Evolutionary conservation across 2,329 filamentous ascomycete genomes (phyloP).

Genomic region (Fusarium sp.): DNA sequence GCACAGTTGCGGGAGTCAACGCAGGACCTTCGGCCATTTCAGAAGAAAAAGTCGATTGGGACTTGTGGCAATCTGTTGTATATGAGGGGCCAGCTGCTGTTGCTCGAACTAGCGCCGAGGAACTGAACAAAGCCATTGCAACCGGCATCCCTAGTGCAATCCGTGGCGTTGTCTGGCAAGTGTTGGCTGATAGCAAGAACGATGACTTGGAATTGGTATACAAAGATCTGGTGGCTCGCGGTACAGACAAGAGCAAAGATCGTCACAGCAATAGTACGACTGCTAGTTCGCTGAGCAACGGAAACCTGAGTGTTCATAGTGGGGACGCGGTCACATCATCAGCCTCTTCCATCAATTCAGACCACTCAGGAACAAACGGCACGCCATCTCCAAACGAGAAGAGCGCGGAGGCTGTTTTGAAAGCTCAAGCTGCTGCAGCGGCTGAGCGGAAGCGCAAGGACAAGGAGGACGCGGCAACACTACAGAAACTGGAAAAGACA

Average conservation of each 20-base stretch:
- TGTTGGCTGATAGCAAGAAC: conserved; percentile 93
- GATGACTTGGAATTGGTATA: conserved; percentile 91
- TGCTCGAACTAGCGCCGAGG: conserved; percentile 85
- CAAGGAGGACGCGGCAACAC: conserved; percentile 77
- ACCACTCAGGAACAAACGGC: conserved; percentile 71
- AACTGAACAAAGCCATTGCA: conserved; percentile 90
- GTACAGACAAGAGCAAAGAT: conserved; percentile 82
- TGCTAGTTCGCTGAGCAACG: conserved; percentile 63
- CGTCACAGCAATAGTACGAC: conserved; percentile 65
- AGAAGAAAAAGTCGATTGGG: conserved; percentile 93
- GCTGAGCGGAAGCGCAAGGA: conserved; percentile 80
- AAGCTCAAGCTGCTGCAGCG: conserved; percentile 70
- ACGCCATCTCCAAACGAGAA: conserved; percentile 70
- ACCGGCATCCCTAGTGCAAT: conserved; percentile 95
- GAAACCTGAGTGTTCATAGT: conserved; percentile 68
- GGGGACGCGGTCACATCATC: conserved; percentile 77
- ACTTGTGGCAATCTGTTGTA: conserved; percentile 95
- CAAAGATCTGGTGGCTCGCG: conserved; percentile 79
- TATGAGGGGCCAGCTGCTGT: conserved; percentile 93
- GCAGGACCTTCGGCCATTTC: conserved; percentile 76
- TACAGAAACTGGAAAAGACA: conserved; percentile 88
- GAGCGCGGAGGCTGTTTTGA: conserved; percentile 70
- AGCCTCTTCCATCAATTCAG: conserved; percentile 85
- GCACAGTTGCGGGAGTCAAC: conserved; percentile 84
- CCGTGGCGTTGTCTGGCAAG: conserved; percentile 98